These are phyloP conservation scores for Leccinum laetum DNA, from an alignment of 1,284 basidiomycete genomes.

Conservation along the genomic window DNA sequence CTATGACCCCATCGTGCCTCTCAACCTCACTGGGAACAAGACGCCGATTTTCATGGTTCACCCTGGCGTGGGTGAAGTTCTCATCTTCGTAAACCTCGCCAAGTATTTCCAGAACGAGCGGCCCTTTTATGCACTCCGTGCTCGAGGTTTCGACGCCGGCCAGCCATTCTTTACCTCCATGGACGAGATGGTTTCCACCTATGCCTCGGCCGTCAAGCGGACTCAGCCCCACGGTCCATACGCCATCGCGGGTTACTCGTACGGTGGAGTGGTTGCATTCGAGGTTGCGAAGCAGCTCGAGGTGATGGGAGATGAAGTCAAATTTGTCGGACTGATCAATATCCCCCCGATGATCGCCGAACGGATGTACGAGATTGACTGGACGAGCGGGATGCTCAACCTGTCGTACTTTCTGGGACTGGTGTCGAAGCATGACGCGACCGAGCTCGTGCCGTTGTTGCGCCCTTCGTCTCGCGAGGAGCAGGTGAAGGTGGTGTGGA, in stretches of 20 bases:
- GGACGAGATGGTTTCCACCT: slow-evolving; percentile 40
- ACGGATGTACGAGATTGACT: slow-evolving; percentile 40
- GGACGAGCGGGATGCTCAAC: slow-evolving; percentile 40
- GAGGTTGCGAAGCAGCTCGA: slow-evolving; percentile 42
- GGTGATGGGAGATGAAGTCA: slow-evolving; percentile 33
- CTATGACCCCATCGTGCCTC: slow-evolving; percentile 33
- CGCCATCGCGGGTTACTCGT: slow-evolving; percentile 46
- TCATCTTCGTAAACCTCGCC: slow-evolving; percentile 43
- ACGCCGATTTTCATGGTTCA: slow-evolving; percentile 36
- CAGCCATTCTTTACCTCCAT: slow-evolving; percentile 37
- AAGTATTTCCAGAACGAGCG: slow-evolving; percentile 36
- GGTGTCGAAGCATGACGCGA: slow-evolving; percentile 19
- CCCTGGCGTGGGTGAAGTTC: slow-evolving; percentile 33
- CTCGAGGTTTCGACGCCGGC: slow-evolving; percentile 39
- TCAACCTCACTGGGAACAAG: slow-evolving; percentile 37
- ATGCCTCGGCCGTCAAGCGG: slow-evolving; percentile 33
- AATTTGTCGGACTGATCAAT: slow-evolving; percentile 40
- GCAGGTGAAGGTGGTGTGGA: slow-evolving; percentile 23
- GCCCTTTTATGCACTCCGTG: slow-evolving; percentile 41
- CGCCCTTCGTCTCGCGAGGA: slow-evolving; percentile 18
- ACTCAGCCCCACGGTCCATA: slow-evolving; percentile 41
- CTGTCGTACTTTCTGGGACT: slow-evolving; percentile 27
- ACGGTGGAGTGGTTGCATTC: slow-evolving; percentile 45
- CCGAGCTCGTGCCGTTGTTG: slow-evolving; percentile 14
- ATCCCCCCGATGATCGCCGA: slow-evolving; percentile 41